These are phyloP conservation scores for Marasmius sp. DNA, from an alignment of 1,284 basidiomycete species.

Conservation along the genomic window DNA sequence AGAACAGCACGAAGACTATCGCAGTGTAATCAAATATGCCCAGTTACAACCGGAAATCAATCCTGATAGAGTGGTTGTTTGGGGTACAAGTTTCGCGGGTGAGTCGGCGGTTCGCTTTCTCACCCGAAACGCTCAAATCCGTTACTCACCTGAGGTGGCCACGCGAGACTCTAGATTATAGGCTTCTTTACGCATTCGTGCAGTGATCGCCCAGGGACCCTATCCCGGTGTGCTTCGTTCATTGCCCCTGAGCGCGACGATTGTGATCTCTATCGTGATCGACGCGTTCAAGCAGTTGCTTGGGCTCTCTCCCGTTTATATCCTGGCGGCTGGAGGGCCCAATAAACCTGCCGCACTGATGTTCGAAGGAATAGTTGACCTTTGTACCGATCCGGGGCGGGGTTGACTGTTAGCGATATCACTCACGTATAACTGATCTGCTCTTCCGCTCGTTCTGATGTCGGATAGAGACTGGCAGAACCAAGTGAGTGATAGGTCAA, in stretches of 20 bases:
- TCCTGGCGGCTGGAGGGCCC: conserved; percentile 27
- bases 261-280: conserved; percentile 20
- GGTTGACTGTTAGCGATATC: not conserved
- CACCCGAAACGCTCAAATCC: conserved; percentile 22
- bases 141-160: not conserved
- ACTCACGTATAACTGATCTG: not conserved
- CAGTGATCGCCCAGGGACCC: conserved; percentile 35
- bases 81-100: conserved; percentile 13
- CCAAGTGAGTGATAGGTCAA: not conserved
- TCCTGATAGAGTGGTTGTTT: no score
- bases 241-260: conserved; percentile 20
- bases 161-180: not conserved
- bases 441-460: not conserved
- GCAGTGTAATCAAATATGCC: conserved; percentile 33
- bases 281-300: conserved; percentile 31
- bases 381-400: not conserved
- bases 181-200: conserved; percentile 14
- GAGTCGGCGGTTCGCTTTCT: conserved; percentile 37
- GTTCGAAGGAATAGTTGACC: not conserved
- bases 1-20: conserved; percentile 41
- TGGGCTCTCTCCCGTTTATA: conserved; percentile 33
- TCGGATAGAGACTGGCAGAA: not conserved
- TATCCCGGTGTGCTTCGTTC: conserved; percentile 26
- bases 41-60: no score
- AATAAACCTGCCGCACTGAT: conserved; percentile 22